A percentile compares a stretch with the other conserved stretches of the same genome.
These are phyloP conservation scores for Epichloe bromicola DNA, from an alignment of 2,329 filamentous ascomycete genomes.

Conservation along the genomic window DNA sequence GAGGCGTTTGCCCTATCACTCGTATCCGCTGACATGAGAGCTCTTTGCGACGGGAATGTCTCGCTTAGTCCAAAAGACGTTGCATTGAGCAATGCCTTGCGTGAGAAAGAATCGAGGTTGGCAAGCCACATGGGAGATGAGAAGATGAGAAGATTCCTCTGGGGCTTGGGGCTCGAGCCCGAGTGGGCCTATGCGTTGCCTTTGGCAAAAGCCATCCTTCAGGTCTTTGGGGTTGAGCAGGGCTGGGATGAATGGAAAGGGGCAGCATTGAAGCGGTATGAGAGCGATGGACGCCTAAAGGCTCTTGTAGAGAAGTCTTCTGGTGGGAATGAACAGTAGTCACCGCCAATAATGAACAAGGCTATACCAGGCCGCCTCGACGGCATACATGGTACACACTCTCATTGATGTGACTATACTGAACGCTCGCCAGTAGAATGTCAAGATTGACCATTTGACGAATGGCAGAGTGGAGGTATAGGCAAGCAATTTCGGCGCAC, in stretches of 20 bases:
- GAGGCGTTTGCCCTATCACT: constrained; percentile 10
- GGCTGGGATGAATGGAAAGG: constrained; percentile 6
- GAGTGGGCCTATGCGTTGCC: constrained; percentile 9
- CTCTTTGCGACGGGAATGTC: constrained; percentile 5
- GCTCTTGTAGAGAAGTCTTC: too few species aligned
- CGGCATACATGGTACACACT: not conserved
- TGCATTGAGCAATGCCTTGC: constrained; percentile 6
- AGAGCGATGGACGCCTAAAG: too few species aligned
- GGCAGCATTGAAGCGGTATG: not conserved
- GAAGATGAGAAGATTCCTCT: constrained; percentile 12
- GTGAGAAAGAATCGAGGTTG: constrained; percentile 1
- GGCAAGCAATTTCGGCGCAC: too few species aligned
- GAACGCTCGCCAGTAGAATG: not conserved
- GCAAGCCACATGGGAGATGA: constrained; percentile 6
- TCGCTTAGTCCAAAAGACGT: constrained; percentile 8
- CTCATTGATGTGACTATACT: not conserved
- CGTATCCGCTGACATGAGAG: constrained; percentile 8
- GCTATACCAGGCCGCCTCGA: too few species aligned
- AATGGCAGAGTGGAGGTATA: too few species aligned
- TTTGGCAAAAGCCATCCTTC: constrained; percentile 11
- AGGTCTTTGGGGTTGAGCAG: constrained; percentile 7
- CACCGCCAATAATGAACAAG: too few species aligned
- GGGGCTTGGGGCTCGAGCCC: constrained; percentile 10
- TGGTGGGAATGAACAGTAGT: too few species aligned
- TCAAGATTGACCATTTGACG: too few species aligned